phyloP scores from a whole-genome alignment of 768 basidiomycete genomes.

The Mycena indigotica region DNA sequence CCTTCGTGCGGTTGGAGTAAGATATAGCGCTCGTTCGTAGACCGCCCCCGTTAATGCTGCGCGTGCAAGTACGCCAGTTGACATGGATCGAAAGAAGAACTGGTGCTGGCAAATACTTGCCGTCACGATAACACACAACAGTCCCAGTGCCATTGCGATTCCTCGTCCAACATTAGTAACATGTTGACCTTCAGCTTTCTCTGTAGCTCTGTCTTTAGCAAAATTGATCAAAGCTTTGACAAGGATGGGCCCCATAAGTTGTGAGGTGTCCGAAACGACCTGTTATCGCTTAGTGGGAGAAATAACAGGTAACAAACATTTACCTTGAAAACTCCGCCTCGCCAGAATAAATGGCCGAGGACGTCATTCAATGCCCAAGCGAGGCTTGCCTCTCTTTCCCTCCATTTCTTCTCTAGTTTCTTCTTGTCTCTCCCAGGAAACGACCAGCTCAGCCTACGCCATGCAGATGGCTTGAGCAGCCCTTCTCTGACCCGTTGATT shows the following conservation, averaged over 20 bases:
- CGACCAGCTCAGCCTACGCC: constrained; percentile 43
- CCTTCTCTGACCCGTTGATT: constrained; percentile 52
- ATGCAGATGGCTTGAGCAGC: constrained; percentile 42
- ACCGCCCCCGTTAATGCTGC: constrained; percentile 68
- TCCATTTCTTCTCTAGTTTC: constrained; percentile 45
- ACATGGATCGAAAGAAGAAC: constrained; percentile 76
- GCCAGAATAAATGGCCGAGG: constrained; percentile 62
- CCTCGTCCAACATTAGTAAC: constrained; percentile 52
- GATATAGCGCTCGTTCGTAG: constrained; percentile 65
- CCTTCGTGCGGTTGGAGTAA: constrained; percentile 67
- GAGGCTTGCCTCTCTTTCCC: constrained; percentile 51
- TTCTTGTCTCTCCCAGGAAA: constrained; percentile 30
- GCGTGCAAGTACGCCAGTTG: constrained; percentile 66
- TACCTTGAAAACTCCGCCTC: constrained; percentile 62
- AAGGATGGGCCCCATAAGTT: constrained; percentile 64
- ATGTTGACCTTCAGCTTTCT: constrained; percentile 36
- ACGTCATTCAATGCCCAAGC: constrained; percentile 64
- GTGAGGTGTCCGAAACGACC: constrained; percentile 61
- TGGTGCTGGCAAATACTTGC: constrained; percentile 65
- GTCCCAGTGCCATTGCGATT: constrained; percentile 59
- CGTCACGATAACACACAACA: constrained; percentile 50
- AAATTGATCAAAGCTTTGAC: constrained; percentile 67
- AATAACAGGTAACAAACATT: background rate
- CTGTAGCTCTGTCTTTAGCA: constrained; percentile 47
- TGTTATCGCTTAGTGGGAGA: constrained; percentile 25